A percentile compares a stretch with the other conserved stretches of the same genome.
These are phyloP conservation scores for Capsicum rhomboideum DNA, from an alignment of 257 asterid genomes.

Conservation along the genomic window DNA sequence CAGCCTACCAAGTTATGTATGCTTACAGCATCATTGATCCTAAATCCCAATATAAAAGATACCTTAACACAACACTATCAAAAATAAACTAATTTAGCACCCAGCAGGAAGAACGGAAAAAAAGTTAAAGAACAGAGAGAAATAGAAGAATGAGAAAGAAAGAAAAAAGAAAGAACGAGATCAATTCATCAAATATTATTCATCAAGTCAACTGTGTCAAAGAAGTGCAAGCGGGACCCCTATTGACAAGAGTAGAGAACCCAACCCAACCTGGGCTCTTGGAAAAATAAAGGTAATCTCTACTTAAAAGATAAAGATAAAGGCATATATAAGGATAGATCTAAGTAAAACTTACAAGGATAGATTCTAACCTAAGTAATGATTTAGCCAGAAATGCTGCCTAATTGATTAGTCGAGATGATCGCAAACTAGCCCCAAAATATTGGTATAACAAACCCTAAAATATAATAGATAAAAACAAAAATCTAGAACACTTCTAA, in stretches of 20 bases:
- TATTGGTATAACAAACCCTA: not conserved
- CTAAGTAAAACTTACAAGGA: not conserved
- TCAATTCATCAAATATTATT: not conserved
- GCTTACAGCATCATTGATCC: not conserved
- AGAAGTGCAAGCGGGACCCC: not conserved
- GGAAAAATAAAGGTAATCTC: not conserved
- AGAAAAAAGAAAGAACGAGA: not conserved
- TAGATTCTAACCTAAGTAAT: not conserved
- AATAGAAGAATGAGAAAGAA: not conserved
- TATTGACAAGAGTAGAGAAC: not conserved
- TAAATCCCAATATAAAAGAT: not conserved
- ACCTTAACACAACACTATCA: not conserved
- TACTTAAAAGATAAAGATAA: not conserved
- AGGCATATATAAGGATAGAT: not conserved
- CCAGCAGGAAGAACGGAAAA: not conserved
- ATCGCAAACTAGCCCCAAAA: not conserved
- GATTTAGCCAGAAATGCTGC: not conserved
- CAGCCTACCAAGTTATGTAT: not conserved
- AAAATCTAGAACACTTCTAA: not conserved
- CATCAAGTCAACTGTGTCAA: not conserved
- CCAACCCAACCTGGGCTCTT: not conserved
- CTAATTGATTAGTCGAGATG: not conserved
- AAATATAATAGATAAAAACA: not conserved
- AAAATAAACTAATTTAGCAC: not conserved
- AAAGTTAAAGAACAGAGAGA: not conserved